Evolutionary conservation across 129 eudicot genomes (phyloP), one percentile per base, ranked within the genome.

Genomic region (Saussurea involucrata): DNA sequence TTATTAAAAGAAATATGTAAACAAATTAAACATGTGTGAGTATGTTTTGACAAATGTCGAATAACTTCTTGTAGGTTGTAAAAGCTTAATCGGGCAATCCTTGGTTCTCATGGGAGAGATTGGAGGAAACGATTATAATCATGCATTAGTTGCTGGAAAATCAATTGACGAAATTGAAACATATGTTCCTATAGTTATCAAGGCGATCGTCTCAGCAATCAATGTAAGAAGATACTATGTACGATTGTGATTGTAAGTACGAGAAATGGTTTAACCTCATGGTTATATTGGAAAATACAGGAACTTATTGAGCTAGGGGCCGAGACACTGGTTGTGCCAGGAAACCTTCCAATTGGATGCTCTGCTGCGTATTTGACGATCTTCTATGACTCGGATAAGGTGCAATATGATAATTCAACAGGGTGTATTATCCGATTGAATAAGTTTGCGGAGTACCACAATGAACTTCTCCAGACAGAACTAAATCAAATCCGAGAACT

Each of bases 121-220:
- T 18, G 96, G 96, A 46, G 92, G 92, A 32, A 87, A 90, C 64
- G 96, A 90, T 75, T 87, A 81, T 73, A 85, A 85, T 63, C 74
- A 83, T 57, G 78, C 87, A 25, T 36, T 90, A 32, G n/a, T 13
- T 10, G 68, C 33, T 24, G 85, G 90, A 20, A 57, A 34, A 76
- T 58, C 81, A 8, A 29, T 74, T 6, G 67, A 74, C 13, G 84
- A 72, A n/a, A 60, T 84, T 17, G 31, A 72, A 81, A 22, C 78
- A 18, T 75, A 83, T 69, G 90, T 77, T 8, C 82, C 88, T 4
- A 20, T 63, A 0, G 85, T 87, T 22, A 71, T 90, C 25, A 28
- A 67, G 17, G 65, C 84, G 57, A 83, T 90, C 64, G 74, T 77
- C 32, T 70, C 83, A 6, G 79, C 87, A 0, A 40, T 87, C 53